A percentile compares a stretch with the other conserved stretches of the same genome.
Conservation (phyloP, 306 rosid genomes). For the Pyrus communis region DNA sequence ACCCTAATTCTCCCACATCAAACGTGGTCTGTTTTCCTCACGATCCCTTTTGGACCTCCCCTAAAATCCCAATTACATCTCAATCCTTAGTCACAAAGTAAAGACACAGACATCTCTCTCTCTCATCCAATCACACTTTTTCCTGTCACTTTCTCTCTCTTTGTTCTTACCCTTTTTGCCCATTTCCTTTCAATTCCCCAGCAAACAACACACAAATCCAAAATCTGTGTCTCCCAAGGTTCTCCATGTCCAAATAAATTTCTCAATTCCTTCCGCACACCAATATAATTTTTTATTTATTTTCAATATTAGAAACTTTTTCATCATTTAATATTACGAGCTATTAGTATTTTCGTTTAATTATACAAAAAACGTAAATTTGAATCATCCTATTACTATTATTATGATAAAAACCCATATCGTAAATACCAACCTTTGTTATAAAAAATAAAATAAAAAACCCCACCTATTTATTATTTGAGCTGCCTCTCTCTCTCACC, state of each 20-base stretch:
- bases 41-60: not conserved
- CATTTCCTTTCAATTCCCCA: not conserved
- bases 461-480: not conserved
- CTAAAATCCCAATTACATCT: not conserved
- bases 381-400: fast-evolving
- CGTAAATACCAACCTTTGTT: too few species aligned
- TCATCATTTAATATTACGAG: fast-evolving
- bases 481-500: not conserved
- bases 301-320: too few species aligned
- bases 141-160: not conserved
- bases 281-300: not conserved
- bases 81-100: not conserved
- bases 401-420: too few species aligned
- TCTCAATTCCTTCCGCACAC: not conserved
- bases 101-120: not conserved
- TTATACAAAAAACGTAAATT: too few species aligned
- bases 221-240: not conserved
- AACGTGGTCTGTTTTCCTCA: not conserved
- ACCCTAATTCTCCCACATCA: not conserved
- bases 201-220: not conserved
- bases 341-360: too few species aligned
- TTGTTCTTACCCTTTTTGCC: not conserved
- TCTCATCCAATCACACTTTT: not conserved
- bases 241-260: not conserved
- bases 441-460: too few species aligned